Percentiles rank a stretch among this genome's conserved stretches.
These are phyloP conservation scores for Entomortierella parvispora DNA, from an alignment of 192 early-diverging fungal species.

Conservation along the genomic window DNA sequence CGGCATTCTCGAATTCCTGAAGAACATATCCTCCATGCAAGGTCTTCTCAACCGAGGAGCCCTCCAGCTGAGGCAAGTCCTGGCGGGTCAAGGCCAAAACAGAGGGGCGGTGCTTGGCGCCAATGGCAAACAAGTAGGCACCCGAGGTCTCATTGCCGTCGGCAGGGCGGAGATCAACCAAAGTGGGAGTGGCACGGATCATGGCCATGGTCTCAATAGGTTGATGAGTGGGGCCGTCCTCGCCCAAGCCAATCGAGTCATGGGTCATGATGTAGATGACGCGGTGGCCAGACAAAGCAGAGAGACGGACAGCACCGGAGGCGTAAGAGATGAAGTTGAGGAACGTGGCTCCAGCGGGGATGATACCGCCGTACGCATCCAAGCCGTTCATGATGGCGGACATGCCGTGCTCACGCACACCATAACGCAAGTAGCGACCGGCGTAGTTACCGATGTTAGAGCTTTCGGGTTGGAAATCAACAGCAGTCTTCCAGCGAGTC, in stretches of 20 bases:
- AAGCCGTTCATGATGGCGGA: slow-evolving; percentile 95
- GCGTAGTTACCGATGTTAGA: slow-evolving; percentile 85
- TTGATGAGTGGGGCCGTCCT: slow-evolving; percentile 99
- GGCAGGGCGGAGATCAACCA: slow-evolving; percentile 89
- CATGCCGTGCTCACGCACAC: slow-evolving; percentile 99
- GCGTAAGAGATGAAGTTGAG: slow-evolving; percentile 90
- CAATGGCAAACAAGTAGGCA: slow-evolving; percentile 86
- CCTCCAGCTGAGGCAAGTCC: slow-evolving; percentile 92
- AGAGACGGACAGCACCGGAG: slow-evolving; percentile 82
- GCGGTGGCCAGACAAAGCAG: slow-evolving; percentile 89
- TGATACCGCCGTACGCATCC: slow-evolving; percentile 85
- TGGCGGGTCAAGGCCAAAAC: slow-evolving; percentile 93
- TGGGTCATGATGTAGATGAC: slow-evolving; percentile 99
- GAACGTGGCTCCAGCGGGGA: slow-evolving; percentile 92
- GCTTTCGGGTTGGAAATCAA: slow-evolving; percentile 88
- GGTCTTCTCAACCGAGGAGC: slow-evolving; percentile 83
- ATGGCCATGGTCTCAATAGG: slow-evolving; percentile 95
- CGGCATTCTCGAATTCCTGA: slow-evolving; percentile 67
- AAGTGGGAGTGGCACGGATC: slow-evolving; percentile 93
- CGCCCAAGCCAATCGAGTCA: slow-evolving; percentile 97
- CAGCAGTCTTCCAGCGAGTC: slow-evolving; percentile 94
- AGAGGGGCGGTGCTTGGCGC: slow-evolving; percentile 78
- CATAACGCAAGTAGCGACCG: slow-evolving; percentile 94
- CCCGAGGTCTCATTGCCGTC: slow-evolving; percentile 96
- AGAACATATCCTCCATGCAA: slow-evolving; percentile 91